Evolutionary conservation across 768 basidiomycete species (phyloP).

Genomic region (Suillus lakei): DNA sequence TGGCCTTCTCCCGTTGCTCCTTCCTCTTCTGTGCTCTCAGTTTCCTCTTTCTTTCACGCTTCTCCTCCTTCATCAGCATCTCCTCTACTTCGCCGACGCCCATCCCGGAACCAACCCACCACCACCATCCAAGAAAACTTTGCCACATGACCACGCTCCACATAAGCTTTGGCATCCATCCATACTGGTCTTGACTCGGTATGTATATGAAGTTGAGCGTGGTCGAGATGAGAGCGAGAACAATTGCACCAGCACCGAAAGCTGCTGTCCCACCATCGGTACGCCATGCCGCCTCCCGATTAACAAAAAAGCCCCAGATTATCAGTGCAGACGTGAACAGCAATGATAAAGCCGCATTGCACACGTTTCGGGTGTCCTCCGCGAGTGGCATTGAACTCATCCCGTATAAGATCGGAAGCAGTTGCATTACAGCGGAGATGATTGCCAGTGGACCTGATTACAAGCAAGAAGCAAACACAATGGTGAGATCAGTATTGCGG

Average conservation of each 20-base stretch:
- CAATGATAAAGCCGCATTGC: conserved; percentile 95
- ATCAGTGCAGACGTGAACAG: conserved; percentile 89
- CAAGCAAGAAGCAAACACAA: background rate
- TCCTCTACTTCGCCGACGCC: conserved; percentile 76
- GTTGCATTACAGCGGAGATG: conserved; percentile 81
- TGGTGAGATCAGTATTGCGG: background rate
- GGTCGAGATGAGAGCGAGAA: conserved; percentile 82
- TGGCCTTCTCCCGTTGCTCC: conserved; percentile 56
- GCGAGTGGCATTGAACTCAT: conserved; percentile 55
- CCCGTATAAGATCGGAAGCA: conserved; percentile 62
- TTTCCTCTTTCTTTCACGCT: conserved; percentile 52
- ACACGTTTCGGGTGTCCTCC: conserved; percentile 85
- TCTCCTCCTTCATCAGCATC: conserved; percentile 56
- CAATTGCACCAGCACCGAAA: conserved; percentile 85
- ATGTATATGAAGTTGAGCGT: conserved; percentile 90
- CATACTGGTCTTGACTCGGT: conserved; percentile 77
- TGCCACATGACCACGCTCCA: conserved; percentile 97
- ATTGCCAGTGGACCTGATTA: conserved; percentile 79
- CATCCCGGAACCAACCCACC: conserved; percentile 97
- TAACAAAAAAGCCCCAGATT: conserved; percentile 92
- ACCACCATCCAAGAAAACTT: conserved; percentile 97
- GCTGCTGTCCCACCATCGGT: conserved; percentile 95
- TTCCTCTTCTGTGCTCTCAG: conserved; percentile 51
- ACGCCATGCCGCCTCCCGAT: conserved; percentile 92
- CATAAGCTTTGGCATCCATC: conserved; percentile 91